Conservation (phyloP, 495 filamentous ascomycete genomes). For the Xylaria scruposa region DNA sequence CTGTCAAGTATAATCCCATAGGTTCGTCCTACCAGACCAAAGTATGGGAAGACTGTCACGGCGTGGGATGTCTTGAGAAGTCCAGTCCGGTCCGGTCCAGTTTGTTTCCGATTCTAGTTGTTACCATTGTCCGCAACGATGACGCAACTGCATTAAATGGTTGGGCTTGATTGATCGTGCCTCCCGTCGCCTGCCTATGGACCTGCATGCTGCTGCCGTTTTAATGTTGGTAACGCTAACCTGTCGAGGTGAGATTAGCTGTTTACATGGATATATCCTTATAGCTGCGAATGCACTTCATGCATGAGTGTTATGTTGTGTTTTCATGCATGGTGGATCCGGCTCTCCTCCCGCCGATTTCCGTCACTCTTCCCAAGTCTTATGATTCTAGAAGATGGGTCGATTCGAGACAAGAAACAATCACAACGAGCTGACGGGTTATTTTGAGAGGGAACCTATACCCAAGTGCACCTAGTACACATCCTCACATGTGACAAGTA, state of each 20-base stretch:
- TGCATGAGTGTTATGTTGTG: not conserved
- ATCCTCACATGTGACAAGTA: not conserved
- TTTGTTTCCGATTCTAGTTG: not conserved
- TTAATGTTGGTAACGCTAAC: not conserved
- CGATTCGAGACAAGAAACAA: not conserved
- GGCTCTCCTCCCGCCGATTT: not conserved
- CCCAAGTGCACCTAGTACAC: not conserved
- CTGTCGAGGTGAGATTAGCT: not conserved
- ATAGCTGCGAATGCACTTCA: not conserved
- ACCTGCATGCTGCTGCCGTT: not conserved
- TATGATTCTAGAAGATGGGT: constrained; percentile 9
- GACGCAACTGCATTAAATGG: not conserved
- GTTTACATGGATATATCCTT: not conserved
- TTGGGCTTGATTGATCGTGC: not conserved
- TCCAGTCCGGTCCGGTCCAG: not conserved
- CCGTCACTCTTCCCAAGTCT: constrained; percentile 5
- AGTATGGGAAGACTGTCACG: not conserved
- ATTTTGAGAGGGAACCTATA: not conserved
- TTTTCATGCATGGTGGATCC: not conserved
- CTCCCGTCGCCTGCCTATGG: not conserved
- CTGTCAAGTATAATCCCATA: not conserved
- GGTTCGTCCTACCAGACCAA: too few relatives aligned
- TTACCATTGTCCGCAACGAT: constrained; percentile 1
- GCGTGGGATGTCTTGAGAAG: not conserved
- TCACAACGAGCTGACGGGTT: not conserved